Conservation (phyloP, 1,139 yeast species). For the Meyerozyma guilliermondii region DNA sequence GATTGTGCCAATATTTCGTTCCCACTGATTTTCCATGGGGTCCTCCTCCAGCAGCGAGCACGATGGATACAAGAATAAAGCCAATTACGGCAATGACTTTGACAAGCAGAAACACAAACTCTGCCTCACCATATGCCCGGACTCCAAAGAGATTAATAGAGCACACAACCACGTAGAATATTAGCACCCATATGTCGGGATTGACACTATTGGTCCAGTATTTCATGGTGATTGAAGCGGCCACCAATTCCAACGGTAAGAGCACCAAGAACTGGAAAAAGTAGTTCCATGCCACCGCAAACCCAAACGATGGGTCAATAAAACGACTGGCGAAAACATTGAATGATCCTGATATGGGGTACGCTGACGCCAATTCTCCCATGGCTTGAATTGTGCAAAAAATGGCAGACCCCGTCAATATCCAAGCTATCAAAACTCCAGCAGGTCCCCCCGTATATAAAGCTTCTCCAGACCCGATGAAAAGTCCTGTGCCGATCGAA, state of each 20-base stretch:
- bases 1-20: constrained; percentile 25
- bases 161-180: constrained; percentile 23
- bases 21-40: constrained; percentile 22
- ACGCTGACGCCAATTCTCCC: constrained; percentile 31
- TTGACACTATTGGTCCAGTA: constrained; percentile 26
- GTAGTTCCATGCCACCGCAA: constrained; percentile 34
- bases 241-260: constrained; percentile 28
- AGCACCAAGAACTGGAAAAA: constrained; percentile 23
- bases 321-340: constrained; percentile 28
- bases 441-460: constrained; percentile 68
- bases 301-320: constrained; percentile 30
- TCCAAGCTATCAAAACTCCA: constrained; percentile 58
- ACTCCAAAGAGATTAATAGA: constrained; percentile 32
- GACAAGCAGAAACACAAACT: constrained; percentile 25
- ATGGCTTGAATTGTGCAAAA: constrained; percentile 30
- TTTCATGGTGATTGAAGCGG: constrained; percentile 27
- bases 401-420: constrained; percentile 24
- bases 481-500: constrained; percentile 19
- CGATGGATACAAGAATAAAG: constrained; percentile 26
- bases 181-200: constrained; percentile 29
- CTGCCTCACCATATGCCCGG: constrained; percentile 31
- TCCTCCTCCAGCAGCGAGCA: constrained; percentile 30
- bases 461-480: constrained; percentile 26
- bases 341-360: constrained; percentile 31
- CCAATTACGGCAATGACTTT: constrained; percentile 29